Evolutionary conservation across 352 stramenopile genomes (phyloP), one percentile per base, ranked within the genome.

Genomic region (Phytophthora tentaculata): DNA sequence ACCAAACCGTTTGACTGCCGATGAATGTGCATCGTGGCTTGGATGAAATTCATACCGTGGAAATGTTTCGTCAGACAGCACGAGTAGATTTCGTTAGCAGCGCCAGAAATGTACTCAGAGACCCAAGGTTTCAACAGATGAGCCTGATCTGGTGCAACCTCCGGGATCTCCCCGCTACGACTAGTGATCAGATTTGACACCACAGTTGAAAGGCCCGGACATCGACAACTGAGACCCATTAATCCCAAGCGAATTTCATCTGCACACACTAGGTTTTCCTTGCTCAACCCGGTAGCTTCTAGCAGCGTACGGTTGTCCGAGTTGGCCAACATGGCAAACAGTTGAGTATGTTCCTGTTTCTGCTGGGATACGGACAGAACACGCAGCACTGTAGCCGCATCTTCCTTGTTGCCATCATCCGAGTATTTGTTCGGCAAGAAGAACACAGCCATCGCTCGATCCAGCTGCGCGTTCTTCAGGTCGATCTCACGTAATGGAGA

Each of bases 131-230:
- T 79, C 3, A 71, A 17, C 0, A 71, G 3, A 22, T 75, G 56
- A 26, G 63, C 55, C 41, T 76, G 53, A 3, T 70, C 54, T 2
- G 61, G 55, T 2, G 45, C 8, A 2, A 66, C 67, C 16, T 65
- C 23, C 3, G 78, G 71, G 2, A 86, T 49, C 7, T 84, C 81
- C 0, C 73, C 74, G 19, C 81, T 91, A 12, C 85, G 77, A 73
- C 86, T 93, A 2, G 84, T 91, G 32, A 96, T 91, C 24, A 96
- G 67, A 52, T 96, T 96, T 2, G 88, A 94, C 12, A 96, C 78
- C 0, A 96, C 75, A 8, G 88, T 96, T 22, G 87, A 96, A 3
- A 96, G 71, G 0, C 88, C 88, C 0, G 83, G 85, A 17, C 88
- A 96, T 6, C 88, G 77, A 51, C 88, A 96, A 53, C 87, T 96